Evolutionary conservation across 2,329 filamentous ascomycete genomes (phyloP).

Genomic region (Clonostachys chloroleuca): DNA sequence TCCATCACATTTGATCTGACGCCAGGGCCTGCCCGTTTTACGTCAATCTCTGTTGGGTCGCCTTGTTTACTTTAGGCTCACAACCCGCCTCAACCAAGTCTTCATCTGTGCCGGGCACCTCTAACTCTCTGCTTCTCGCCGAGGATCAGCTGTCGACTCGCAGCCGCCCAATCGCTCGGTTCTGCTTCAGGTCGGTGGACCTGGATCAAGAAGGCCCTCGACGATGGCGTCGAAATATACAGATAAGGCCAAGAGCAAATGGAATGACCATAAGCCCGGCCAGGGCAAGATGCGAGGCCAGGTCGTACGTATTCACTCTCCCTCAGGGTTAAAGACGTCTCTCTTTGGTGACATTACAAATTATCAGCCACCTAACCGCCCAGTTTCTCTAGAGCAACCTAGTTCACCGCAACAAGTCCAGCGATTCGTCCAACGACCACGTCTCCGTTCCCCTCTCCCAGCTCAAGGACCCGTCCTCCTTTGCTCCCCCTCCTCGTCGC

Average conservation of each 20-base stretch:
- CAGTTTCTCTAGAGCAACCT: neutral
- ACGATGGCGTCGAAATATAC: constrained; percentile 38
- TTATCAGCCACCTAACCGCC: neutral
- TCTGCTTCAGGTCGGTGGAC: too few species aligned
- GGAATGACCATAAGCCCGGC: constrained; percentile 33
- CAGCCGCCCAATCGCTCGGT: too few species aligned
- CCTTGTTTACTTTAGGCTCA: neutral
- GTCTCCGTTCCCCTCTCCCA: constrained; percentile 58
- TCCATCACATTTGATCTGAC: too few species aligned
- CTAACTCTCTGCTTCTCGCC: neutral
- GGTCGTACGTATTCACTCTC: constrained; percentile 31
- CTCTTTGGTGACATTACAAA: too few species aligned
- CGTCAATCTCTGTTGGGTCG: too few species aligned
- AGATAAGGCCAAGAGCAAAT: constrained; percentile 44
- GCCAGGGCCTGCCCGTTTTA: too few species aligned
- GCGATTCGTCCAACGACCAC: constrained; percentile 20
- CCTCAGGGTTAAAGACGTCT: too few species aligned
- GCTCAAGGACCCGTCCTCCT: constrained; percentile 71
- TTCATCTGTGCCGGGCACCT: neutral
- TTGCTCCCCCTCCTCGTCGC: constrained; percentile 75
- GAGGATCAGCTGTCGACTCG: neutral
- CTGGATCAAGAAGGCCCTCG: too few species aligned
- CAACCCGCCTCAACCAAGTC: neutral
- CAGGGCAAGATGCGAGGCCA: constrained; percentile 33
- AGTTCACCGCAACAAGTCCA: constrained; percentile 21